Evolutionary conservation across 805 yeast species (phyloP), one percentile per base, ranked within the genome.

Genomic region (Kazachstania taianensis): DNA sequence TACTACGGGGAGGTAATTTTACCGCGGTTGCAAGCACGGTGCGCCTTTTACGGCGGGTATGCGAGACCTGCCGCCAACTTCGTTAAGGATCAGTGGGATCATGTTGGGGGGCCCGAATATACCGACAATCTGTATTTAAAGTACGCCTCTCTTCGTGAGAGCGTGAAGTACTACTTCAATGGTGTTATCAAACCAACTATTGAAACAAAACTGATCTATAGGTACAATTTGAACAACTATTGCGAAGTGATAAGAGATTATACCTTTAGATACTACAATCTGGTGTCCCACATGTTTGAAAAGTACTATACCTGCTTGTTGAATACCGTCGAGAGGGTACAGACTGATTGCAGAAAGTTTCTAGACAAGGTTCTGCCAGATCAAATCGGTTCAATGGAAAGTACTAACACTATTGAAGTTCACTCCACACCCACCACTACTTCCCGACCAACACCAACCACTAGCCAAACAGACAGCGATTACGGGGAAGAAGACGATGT

Each of bases 131-230:
- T 31, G 10, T 31, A 31, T 13, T n/a, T 31, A 19, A 33, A 28
- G 20, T 9, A 17, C 5, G 20, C 15, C 10, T 33, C 14, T 15
- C 17, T 32, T 17, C 7, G 19, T 8, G 16, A 28, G 12, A 36
- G 32, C 28, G 20, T 33, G 12, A 17, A 29, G 18, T 38, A 35
- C 23, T 48, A 41, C 20, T 45, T 43, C 26, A 28, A 36, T 20
- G 40, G 41, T 15, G 29, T 37, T 18, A 17, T 46, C 8, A 39
- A 30, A 29, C 46, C 48, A 5, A 26, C 31, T 17, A 17, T 41
- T 13, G 20, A 22, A 8, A 20, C 30, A 3, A 33, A 33, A 13
- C 4, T 33, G 25, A n/a, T n/a, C n/a, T n/a, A n/a, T n/a, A n/a
- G n/a, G n/a, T n/a, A n/a, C n/a, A n/a, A n/a, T n/a, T n/a, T n/a